Percentiles rank a stretch among this genome's conserved stretches.
Conservation (phyloP, 2,329 filamentous ascomycete species). For the Bipolaris victoriae region DNA sequence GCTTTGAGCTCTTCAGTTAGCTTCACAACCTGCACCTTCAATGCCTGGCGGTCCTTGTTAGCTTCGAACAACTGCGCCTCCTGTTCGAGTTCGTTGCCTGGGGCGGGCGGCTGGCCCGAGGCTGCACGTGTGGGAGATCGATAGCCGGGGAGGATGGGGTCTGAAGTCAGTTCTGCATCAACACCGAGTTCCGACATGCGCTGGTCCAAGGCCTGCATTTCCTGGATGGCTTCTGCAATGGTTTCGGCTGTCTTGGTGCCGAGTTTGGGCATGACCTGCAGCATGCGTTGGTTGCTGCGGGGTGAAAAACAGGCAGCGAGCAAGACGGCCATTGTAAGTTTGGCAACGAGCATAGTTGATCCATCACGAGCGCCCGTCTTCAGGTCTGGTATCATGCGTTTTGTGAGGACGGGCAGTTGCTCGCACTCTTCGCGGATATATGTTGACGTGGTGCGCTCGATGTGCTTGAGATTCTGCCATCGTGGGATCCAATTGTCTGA, state of each 20-base stretch:
- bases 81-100: conserved; percentile 54
- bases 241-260: conserved; percentile 45
- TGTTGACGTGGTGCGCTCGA: conserved; percentile 56
- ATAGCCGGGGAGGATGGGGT: conserved; percentile 41
- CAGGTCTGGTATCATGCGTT: conserved; percentile 53
- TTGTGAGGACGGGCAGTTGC: conserved; percentile 49
- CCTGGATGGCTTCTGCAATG: conserved; percentile 50
- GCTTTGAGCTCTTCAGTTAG: conserved; percentile 53
- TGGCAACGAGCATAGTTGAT: conserved; percentile 49
- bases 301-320: conserved; percentile 56
- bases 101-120: conserved; percentile 33
- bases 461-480: conserved; percentile 61
- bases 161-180: conserved; percentile 44
- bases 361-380: conserved; percentile 57
- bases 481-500: conserved; percentile 58
- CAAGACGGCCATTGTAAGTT: conserved; percentile 57
- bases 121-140: conserved; percentile 42
- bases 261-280: conserved; percentile 48
- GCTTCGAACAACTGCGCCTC: conserved; percentile 58
- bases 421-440: conserved; percentile 57
- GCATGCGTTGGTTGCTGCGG: conserved; percentile 57
- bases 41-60: conserved; percentile 53
- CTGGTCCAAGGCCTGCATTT: conserved; percentile 47
- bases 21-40: conserved; percentile 50
- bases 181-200: conserved; percentile 46